Percentiles rank a stretch among this genome's conserved stretches.
phyloP scores from a whole-genome alignment of 169 alveolate species.

The Plasmodium sp. region DNA sequence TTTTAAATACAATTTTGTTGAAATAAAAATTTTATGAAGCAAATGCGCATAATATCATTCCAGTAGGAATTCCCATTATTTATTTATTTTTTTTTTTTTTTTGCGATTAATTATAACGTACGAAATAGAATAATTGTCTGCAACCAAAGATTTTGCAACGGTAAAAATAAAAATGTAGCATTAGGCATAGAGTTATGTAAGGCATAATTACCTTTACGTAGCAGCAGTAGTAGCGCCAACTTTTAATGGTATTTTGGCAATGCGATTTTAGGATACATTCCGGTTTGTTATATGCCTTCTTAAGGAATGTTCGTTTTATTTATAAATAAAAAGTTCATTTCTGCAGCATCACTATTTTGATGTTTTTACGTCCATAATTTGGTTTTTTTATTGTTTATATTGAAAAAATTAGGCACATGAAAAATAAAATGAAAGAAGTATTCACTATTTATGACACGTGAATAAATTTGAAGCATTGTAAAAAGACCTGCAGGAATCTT shows the following conservation, averaged over 20 bases:
- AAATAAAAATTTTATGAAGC: too few relatives aligned
- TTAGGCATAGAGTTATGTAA: background rate
- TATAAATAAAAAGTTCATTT: background rate
- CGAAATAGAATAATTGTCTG: background rate
- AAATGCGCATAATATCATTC: too few relatives aligned
- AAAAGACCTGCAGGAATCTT: background rate
- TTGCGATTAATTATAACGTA: background rate
- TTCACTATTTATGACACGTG: background rate
- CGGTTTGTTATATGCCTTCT: background rate
- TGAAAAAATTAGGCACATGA: background rate
- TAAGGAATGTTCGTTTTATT: background rate
- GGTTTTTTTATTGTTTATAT: background rate
- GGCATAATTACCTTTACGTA: background rate
- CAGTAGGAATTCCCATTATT: too few relatives aligned
- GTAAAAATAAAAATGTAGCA: background rate
- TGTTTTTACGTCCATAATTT: background rate
- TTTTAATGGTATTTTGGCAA: background rate
- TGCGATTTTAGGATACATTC: background rate
- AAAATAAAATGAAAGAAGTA: background rate
- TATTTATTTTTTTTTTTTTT: background rate
- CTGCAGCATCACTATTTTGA: background rate
- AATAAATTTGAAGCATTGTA: background rate
- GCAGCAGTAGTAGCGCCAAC: background rate
- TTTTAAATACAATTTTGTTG: background rate
- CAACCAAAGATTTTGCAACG: background rate